phyloP scores from a whole-genome alignment of 345 rosid genomes.

The Eucalyptus urophylla region DNA sequence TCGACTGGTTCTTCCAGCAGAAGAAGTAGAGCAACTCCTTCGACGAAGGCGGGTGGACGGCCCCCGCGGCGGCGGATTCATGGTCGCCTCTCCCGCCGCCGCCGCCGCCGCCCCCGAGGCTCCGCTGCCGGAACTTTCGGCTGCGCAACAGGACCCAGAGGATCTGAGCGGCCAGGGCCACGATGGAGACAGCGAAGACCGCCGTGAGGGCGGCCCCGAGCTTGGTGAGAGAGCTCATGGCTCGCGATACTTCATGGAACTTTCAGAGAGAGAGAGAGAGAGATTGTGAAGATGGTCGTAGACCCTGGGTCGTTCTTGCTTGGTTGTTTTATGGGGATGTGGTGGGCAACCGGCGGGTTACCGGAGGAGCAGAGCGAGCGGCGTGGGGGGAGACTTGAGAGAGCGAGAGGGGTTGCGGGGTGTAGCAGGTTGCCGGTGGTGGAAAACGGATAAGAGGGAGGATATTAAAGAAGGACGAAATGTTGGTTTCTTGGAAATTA shows the following conservation, averaged over 20 bases:
- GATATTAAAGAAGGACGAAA: not conserved
- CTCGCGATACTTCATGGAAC: not conserved
- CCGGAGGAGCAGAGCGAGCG: not conserved
- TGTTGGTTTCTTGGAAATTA: not conserved
- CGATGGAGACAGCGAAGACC: constrained; percentile 25
- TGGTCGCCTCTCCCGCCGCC: not conserved
- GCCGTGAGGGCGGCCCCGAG: constrained; percentile 21
- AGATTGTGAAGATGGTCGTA: not conserved
- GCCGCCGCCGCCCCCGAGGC: not conserved
- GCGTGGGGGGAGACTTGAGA: not conserved
- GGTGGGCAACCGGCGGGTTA: not conserved
- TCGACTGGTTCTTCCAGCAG: constrained; percentile 44
- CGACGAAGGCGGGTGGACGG: constrained; percentile 13
- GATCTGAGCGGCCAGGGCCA: constrained; percentile 20
- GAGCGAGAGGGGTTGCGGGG: not conserved
- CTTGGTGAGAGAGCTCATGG: constrained; percentile 27
- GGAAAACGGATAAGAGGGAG: not conserved
- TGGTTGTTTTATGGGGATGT: not conserved
- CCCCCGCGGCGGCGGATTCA: not conserved
- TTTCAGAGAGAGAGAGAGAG: not conserved
- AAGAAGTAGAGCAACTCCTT: constrained; percentile 78
- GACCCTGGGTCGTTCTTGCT: not conserved
- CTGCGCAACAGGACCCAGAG: constrained; percentile 43
- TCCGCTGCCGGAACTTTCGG: constrained; percentile 19
- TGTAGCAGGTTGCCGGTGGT: not conserved